phyloP scores from a whole-genome alignment of 371 early-diverging fungal genomes.

The Circinella umbellata region DNA sequence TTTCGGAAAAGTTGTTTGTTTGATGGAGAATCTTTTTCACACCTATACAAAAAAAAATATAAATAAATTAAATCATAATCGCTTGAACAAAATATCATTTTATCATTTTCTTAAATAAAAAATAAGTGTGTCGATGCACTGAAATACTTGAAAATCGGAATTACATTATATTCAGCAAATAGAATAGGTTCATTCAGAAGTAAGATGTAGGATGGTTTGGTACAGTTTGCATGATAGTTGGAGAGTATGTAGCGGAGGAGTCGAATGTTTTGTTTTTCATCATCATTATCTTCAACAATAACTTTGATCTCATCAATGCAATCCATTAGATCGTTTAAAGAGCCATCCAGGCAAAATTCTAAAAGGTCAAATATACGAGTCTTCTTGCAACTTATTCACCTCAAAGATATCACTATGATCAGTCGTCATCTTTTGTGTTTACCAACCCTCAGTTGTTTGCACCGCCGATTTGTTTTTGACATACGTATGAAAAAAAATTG shows the following conservation, averaged over 20 bases:
- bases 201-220: conserved; percentile 7
- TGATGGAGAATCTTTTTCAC: conserved; percentile 12
- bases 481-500: too few species aligned
- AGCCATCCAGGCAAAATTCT: too few species aligned
- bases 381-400: too few species aligned
- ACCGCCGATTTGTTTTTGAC: too few species aligned
- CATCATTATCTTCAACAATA: background rate
- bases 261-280: conserved; percentile 9
- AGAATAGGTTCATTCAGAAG: conserved; percentile 4
- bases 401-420: too few species aligned
- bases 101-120: conserved; percentile 7
- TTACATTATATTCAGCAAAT: conserved; percentile 7
- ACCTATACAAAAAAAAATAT: conserved; percentile 11
- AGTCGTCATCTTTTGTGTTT: too few species aligned
- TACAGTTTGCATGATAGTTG: conserved; percentile 6
- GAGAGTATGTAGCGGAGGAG: conserved; percentile 13
- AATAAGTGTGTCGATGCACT: conserved; percentile 1
- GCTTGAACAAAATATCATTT: background rate
- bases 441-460: too few species aligned
- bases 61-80: background rate
- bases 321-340: background rate
- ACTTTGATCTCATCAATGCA: background rate
- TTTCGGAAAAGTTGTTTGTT: conserved; percentile 10
- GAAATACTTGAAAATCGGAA: conserved; percentile 23
- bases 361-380: background rate